phyloP scores from a whole-genome alignment of 148 eudicot species.

The Nepenthes mirabilis region DNA sequence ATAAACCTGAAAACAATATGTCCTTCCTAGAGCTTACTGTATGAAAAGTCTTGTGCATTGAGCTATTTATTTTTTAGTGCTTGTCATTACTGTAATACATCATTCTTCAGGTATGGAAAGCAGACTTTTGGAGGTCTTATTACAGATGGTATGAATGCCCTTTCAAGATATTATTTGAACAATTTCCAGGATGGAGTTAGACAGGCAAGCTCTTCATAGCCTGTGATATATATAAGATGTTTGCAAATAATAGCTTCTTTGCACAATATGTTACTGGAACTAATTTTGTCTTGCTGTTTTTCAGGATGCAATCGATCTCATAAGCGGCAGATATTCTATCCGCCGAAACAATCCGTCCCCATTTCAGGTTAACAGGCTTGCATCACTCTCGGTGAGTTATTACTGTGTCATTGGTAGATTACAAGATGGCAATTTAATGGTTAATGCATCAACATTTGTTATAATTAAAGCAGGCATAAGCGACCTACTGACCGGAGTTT shows the following conservation, averaged over 20 bases:
- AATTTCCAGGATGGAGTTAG: conserved; percentile 93
- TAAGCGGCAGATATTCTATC: conserved; percentile 67
- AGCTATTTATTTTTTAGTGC: background rate
- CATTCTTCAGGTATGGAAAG: conserved; percentile 60
- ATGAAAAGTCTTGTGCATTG: background rate
- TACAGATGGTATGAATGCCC: conserved; percentile 80
- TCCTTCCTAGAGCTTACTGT: too few relatives aligned
- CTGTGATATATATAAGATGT: background rate
- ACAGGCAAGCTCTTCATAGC: conserved; percentile 38
- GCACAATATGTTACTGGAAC: background rate
- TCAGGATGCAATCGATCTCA: conserved; percentile 97
- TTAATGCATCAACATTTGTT: background rate
- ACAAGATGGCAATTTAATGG: background rate
- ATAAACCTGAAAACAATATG: too few relatives aligned
- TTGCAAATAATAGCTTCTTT: too few relatives aligned
- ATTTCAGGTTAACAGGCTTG: conserved; percentile 45
- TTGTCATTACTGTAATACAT: background rate
- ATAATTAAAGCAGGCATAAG: background rate
- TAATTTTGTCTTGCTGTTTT: background rate
- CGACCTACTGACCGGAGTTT: too few relatives aligned
- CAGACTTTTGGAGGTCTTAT: conserved; percentile 75
- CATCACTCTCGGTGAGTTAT: conserved; percentile 55
- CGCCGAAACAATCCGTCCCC: conserved; percentile 55
- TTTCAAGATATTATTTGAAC: conserved; percentile 85
- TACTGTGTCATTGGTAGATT: background rate